Conservation (phyloP, 179 eudicot genomes). For the Amaranthus tricolor region DNA sequence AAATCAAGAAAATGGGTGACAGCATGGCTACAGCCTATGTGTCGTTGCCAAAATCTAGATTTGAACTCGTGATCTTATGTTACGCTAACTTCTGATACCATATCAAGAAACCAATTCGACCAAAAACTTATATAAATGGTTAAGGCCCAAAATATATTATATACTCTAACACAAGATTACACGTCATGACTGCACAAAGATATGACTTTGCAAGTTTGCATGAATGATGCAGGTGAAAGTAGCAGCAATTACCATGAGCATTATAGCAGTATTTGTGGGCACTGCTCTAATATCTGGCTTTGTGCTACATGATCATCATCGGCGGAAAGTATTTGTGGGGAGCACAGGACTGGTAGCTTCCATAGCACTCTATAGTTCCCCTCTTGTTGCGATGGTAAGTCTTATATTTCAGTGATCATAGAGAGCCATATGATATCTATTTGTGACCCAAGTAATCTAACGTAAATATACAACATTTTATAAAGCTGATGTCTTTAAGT, state of each 20-base stretch:
- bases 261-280: slow-evolving; percentile 31
- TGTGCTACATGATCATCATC: slow-evolving; percentile 48
- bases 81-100: no score
- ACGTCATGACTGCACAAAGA: neutral
- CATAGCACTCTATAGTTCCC: slow-evolving; percentile 56
- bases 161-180: neutral
- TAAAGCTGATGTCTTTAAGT: no score
- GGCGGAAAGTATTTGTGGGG: slow-evolving; percentile 59
- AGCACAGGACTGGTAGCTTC: slow-evolving; percentile 61
- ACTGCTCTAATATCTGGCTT: slow-evolving; percentile 44
- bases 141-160: no score
- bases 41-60: no score
- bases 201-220: slow-evolving; percentile 1
- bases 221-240: slow-evolving; percentile 56
- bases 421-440: no score
- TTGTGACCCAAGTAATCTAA: no score
- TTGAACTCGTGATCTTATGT: no score
- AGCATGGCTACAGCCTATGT: no score
- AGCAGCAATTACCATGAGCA: slow-evolving; percentile 33
- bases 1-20: no score
- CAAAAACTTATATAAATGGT: no score
- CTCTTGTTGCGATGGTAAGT: slow-evolving; percentile 69
- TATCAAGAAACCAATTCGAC: no score
- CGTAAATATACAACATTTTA: no score
- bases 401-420: neutral